Percentiles rank a stretch among this genome's conserved stretches.
These are phyloP conservation scores for Zea luxurians DNA, from an alignment of 176 grass and related monocot species.

Conservation along the genomic window DNA sequence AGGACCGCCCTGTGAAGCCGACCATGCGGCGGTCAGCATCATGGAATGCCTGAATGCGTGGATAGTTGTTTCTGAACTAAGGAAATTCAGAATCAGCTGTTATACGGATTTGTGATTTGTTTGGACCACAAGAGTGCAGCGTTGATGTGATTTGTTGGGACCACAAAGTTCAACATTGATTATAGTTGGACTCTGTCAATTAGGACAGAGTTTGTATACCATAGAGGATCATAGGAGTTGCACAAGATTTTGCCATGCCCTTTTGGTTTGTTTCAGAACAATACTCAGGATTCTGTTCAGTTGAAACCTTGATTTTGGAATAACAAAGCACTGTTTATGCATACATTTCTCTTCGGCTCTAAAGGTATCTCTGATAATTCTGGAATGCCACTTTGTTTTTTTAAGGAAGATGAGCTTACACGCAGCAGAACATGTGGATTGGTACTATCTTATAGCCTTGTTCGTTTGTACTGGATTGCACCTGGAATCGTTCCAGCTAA, in stretches of 20 bases:
- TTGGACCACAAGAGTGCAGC: not conserved
- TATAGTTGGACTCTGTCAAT: constrained; percentile 27
- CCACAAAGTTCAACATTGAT: not conserved
- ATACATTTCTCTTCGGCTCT: not conserved
- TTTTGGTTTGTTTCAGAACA: constrained; percentile 2
- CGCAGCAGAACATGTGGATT: too few relatives aligned
- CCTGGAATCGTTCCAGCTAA: too few relatives aligned
- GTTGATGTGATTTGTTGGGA: not conserved
- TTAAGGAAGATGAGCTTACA: not conserved
- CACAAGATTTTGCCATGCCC: constrained; percentile 6
- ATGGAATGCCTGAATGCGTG: constrained; percentile 63
- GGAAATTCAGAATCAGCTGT: not conserved
- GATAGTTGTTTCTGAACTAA: not conserved
- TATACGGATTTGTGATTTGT: not conserved
- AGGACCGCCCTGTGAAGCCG: constrained; percentile 76
- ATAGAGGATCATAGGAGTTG: constrained; percentile 19
- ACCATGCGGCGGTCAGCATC: constrained; percentile 66
- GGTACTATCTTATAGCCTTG: too few relatives aligned
- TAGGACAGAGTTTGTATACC: constrained; percentile 44
- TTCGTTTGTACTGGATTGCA: too few relatives aligned
- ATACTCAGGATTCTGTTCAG: constrained; percentile 9
- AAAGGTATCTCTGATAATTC: not conserved
- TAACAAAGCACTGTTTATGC: constrained; percentile 11
- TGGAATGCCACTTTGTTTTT: not conserved
- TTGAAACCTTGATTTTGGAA: constrained; percentile 24